These are phyloP conservation scores for Amborella trichopoda DNA, from an alignment of 164 flowering plant species.

Conservation along the genomic window DNA sequence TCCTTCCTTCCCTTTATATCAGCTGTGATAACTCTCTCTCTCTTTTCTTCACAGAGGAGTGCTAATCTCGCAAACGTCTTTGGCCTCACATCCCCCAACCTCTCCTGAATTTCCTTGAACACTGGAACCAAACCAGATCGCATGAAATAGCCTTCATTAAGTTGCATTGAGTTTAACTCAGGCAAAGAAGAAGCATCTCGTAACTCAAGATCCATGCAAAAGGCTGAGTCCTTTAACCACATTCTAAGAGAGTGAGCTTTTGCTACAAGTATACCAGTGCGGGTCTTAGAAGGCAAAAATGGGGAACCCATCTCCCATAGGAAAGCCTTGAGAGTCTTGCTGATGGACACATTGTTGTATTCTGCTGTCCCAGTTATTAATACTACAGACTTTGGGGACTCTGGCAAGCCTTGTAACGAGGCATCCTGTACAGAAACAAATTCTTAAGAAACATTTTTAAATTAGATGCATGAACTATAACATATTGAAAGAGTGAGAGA, in stretches of 20 bases:
- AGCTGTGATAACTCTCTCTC: constrained; percentile 60
- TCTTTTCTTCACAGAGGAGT: constrained; percentile 56
- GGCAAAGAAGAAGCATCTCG: constrained; percentile 70
- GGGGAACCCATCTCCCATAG: constrained; percentile 99
- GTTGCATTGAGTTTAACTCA: constrained; percentile 71
- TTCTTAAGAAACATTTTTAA: constrained; percentile 9
- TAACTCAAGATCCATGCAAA: constrained; percentile 88
- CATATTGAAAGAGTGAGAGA: too few species aligned
- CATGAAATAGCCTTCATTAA: constrained; percentile 74
- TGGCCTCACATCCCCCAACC: constrained; percentile 67
- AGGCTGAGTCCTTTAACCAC: constrained; percentile 99
- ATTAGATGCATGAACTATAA: too few species aligned
- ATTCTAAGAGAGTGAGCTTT: constrained; percentile 83
- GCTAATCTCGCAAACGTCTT: constrained; percentile 86
- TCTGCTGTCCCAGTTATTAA: constrained; percentile 84
- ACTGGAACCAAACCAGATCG: constrained; percentile 89
- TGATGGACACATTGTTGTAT: constrained; percentile 75
- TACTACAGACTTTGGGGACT: constrained; percentile 87
- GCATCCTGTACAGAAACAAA: constrained; percentile 55
- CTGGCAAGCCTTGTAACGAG: constrained; percentile 76
- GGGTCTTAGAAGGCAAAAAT: constrained; percentile 75
- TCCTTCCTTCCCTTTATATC: constrained; percentile 68
- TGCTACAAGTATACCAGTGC: constrained; percentile 75
- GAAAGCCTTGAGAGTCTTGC: constrained; percentile 67
- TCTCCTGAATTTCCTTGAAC: constrained; percentile 60